These are phyloP conservation scores for Eucalyptus cloeziana DNA, from an alignment of 345 rosid genomes.

Conservation along the genomic window DNA sequence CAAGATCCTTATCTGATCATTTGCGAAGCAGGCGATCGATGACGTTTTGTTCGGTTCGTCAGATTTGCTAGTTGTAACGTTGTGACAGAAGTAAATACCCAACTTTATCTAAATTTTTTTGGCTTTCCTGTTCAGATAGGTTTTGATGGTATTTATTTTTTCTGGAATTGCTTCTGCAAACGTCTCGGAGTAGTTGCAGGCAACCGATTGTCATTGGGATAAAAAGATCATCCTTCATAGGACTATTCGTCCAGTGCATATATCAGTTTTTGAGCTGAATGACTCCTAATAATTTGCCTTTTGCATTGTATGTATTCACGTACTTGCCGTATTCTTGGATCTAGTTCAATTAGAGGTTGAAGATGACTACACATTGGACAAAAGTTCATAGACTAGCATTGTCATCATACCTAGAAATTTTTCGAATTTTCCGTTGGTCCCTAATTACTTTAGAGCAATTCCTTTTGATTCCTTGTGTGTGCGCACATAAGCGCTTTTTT, in stretches of 20 bases:
- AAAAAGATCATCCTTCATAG: neutral
- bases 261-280: neutral
- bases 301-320: neutral
- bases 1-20: neutral
- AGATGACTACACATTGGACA: neutral
- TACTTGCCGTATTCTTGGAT: neutral
- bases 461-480: neutral
- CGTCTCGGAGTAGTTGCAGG: neutral
- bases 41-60: neutral
- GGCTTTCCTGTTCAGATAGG: neutral
- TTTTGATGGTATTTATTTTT: neutral
- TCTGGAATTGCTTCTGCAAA: neutral
- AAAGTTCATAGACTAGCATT: neutral
- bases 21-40: neutral
- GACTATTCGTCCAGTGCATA: neutral
- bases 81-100: neutral
- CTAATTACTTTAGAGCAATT: neutral
- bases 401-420: neutral
- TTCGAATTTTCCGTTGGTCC: neutral
- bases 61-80: neutral
- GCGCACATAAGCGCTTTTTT: neutral
- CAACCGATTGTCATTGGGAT: neutral
- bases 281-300: neutral
- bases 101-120: neutral
- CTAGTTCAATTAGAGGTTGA: neutral